Percentiles rank a stretch among this genome's conserved stretches.
These are phyloP conservation scores for Globisporangium echinulatum DNA, from an alignment of 352 stramenopile genomes.

Conservation along the genomic window DNA sequence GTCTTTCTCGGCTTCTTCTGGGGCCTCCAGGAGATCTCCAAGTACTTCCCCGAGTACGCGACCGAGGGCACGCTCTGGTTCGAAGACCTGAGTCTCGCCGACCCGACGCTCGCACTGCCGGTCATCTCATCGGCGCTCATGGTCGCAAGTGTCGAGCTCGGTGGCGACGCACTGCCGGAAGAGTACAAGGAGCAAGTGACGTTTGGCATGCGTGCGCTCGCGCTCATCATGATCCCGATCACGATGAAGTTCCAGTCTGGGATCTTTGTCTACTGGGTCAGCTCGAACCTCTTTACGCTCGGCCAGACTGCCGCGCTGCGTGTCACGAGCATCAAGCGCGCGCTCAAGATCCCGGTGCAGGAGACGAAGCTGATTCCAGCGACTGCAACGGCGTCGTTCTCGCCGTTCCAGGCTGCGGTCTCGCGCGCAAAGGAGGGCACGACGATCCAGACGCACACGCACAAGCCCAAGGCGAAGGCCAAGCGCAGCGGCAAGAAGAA, in stretches of 20 bases:
- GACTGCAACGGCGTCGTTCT: conserved; percentile 22
- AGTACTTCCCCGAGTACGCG: conserved; percentile 76
- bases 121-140: conserved; percentile 77
- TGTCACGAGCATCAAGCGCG: conserved; percentile 43
- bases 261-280: conserved; percentile 86
- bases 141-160: conserved; percentile 69
- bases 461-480: conserved; percentile 63
- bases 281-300: conserved; percentile 76
- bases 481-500: conserved; percentile 38
- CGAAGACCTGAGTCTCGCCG: conserved; percentile 61
- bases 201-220: conserved; percentile 73
- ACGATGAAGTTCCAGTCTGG: conserved; percentile 83
- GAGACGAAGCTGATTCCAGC: conserved; percentile 33
- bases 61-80: conserved; percentile 81
- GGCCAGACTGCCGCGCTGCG: conserved; percentile 54
- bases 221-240: conserved; percentile 63
- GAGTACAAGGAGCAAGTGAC: conserved; percentile 72
- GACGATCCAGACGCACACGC: conserved; percentile 59
- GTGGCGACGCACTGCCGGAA: conserved; percentile 48
- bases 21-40: conserved; percentile 69
- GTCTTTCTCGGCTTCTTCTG: conserved; percentile 85
- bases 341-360: conserved; percentile 43
- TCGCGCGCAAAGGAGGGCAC: conserved; percentile 58
- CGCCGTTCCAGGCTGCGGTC: conserved; percentile 74
- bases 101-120: conserved; percentile 71